Conservation (phyloP, 2,329 filamentous ascomycete genomes). For the Pestalotiopsis sp. region DNA sequence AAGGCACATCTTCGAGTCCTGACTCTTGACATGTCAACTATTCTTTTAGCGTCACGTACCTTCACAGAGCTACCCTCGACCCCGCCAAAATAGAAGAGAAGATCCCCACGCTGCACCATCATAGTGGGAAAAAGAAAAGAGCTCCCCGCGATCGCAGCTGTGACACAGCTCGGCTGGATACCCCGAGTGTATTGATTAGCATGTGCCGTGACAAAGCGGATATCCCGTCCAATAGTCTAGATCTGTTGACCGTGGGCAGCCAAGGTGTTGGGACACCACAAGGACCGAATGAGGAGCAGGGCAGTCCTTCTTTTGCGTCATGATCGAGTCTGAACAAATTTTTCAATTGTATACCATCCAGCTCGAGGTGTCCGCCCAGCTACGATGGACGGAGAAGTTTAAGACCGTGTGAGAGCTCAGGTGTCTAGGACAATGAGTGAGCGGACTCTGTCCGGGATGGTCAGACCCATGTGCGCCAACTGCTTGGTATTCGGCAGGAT, state of each 20-base stretch:
- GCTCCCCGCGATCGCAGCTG: constrained; percentile 13
- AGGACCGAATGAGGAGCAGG: not conserved
- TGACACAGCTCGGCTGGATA: constrained; percentile 5
- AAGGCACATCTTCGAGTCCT: no score
- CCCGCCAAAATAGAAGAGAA: constrained; percentile 4
- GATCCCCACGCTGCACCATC: constrained; percentile 6
- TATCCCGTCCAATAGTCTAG: not conserved
- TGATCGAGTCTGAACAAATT: not conserved
- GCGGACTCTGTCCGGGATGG: not conserved
- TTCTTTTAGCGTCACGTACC: not conserved
- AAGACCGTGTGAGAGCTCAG: not conserved
- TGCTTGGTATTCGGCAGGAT: not conserved
- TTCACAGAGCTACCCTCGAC: not conserved
- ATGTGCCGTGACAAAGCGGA: constrained; percentile 9
- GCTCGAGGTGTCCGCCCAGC: not conserved
- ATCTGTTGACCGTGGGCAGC: not conserved
- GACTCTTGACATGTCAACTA: not conserved
- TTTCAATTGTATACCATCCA: not conserved
- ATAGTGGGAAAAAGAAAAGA: constrained; percentile 11
- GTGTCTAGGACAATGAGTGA: not conserved
- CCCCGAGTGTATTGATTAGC: constrained; percentile 3
- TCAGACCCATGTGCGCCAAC: not conserved
- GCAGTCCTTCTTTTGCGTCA: not conserved
- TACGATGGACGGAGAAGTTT: not conserved
- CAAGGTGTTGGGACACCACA: not conserved